Percentiles rank a stretch among this genome's conserved stretches.
Evolutionary conservation across 108 stramenopile species (phyloP).

Genomic region (Stephanodiscus minutulus): DNA sequence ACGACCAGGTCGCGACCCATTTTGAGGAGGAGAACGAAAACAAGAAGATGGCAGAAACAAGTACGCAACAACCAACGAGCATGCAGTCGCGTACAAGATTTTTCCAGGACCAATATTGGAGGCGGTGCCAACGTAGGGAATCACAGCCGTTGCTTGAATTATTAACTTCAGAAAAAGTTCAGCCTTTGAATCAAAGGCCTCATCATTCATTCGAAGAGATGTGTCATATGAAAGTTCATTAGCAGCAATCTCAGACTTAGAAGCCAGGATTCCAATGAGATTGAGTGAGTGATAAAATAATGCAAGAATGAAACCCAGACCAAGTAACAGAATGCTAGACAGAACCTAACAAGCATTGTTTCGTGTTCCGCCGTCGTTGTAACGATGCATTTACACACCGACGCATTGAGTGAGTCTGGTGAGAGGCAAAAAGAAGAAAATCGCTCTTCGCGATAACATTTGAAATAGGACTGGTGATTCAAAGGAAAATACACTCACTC

Average conservation of each 20-base stretch:
- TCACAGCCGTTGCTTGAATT: slow-evolving; percentile 32
- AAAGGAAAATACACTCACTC: slow-evolving; percentile 49
- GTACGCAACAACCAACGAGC: slow-evolving; percentile 67
- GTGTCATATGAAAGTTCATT: slow-evolving; percentile 37
- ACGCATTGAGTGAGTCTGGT: slow-evolving; percentile 1
- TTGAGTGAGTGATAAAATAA: slow-evolving; percentile 26
- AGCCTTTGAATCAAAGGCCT: slow-evolving; percentile 44
- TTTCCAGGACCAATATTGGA: slow-evolving; percentile 71
- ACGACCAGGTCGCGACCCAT: slow-evolving; percentile 5
- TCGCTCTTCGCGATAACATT: background rate
- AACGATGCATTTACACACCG: background rate
- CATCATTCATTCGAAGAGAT: slow-evolving; percentile 21
- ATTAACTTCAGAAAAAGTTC: slow-evolving; percentile 39
- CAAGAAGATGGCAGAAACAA: slow-evolving; percentile 76
- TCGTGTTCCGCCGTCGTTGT: background rate
- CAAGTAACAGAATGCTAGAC: slow-evolving; percentile 40
- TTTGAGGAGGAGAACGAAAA: slow-evolving; percentile 40
- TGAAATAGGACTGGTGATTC: slow-evolving; percentile 21
- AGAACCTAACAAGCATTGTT: slow-evolving; percentile 19
- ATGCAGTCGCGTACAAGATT: slow-evolving; percentile 69
- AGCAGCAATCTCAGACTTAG: slow-evolving; percentile 13
- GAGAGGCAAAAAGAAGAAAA: background rate
- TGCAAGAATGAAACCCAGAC: slow-evolving; percentile 38
- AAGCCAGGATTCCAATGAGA: slow-evolving; percentile 18
- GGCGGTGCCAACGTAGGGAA: slow-evolving; percentile 70